Conservation (phyloP, 805 yeast species). For the Kazachstania africana region DNA sequence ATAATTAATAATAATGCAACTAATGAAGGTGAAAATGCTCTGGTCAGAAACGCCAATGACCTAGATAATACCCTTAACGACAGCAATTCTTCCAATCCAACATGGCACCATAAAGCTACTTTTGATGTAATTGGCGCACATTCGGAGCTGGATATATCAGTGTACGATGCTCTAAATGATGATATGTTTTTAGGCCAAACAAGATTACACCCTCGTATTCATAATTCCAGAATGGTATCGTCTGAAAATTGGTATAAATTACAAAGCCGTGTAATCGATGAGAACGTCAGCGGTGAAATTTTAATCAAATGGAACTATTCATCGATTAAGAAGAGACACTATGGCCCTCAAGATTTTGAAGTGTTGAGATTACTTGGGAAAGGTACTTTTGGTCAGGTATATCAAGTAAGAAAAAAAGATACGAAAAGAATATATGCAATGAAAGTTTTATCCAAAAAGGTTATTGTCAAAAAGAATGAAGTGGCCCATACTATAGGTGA, state of each 20-base stretch:
- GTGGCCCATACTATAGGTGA: constrained; percentile 98
- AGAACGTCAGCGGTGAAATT: constrained; percentile 66
- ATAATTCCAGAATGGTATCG: constrained; percentile 23
- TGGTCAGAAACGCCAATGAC: constrained; percentile 1
- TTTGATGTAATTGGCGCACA: constrained; percentile 83
- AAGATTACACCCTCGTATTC: constrained; percentile 50
- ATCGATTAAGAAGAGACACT: constrained; percentile 57
- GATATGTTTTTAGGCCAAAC: constrained; percentile 84
- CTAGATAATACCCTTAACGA: constrained; percentile 1
- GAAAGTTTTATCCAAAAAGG: constrained; percentile 91
- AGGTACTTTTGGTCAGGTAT: constrained; percentile 97
- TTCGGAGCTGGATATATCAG: constrained; percentile 79
- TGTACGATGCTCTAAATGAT: constrained; percentile 74
- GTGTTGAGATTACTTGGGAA: constrained; percentile 83
- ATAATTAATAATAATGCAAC: constrained; percentile 5
- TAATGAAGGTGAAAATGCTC: not conserved
- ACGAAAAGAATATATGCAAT: constrained; percentile 89
- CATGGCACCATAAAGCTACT: constrained; percentile 86
- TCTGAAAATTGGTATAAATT: constrained; percentile 65
- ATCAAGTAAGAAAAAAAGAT: constrained; percentile 86
- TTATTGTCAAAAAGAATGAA: constrained; percentile 92
- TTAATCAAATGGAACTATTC: constrained; percentile 66
- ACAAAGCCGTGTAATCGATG: constrained; percentile 64
- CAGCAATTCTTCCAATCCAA: constrained; percentile 38
- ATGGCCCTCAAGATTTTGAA: constrained; percentile 92